Evolutionary conservation across 2,329 filamentous ascomycete genomes (phyloP), one percentile per base, ranked within the genome.

Genomic region (Aureobasidium sp.): DNA sequence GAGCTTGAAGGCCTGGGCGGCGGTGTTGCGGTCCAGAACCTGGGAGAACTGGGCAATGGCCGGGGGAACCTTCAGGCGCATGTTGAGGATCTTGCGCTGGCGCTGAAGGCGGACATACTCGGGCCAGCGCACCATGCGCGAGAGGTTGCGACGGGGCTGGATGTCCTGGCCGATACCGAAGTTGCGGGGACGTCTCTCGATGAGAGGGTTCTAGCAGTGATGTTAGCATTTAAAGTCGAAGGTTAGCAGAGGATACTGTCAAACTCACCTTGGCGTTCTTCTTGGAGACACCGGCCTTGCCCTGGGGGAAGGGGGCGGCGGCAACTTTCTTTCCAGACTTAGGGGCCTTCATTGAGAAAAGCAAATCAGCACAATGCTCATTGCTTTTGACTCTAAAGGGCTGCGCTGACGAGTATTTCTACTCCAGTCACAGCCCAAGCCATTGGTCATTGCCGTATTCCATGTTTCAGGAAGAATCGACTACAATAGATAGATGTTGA

Each of bases 321-420:
- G 94, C 94, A 81, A 90, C 88, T 86, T 97, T 97, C 90, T 97
- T 97, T 85, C 91, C 91, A 75, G 78, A 74, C 84, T 97, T 99
- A 78, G 93, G 90, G 94, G 91, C 94, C 97, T 84, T 97, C 92
- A 97, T 97, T 94, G 93, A 97, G 93, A 73, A 48, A 91, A 95
- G 92, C 94, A 89, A 96, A 91, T 96, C 89, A 97, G 91, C 88
- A 78, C 37, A 80, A 83, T 80, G 84, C 83, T 86, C 85, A 87
- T 88, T 91, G 89, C 86, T 88, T 48, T 86, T 88, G 66, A 72
- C 91, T 96, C 91, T 95, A 95, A 81, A 87, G 90, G 88, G 83
- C 79, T 78, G 74, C 69, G 73, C 73, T 73, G 74, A 42, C 42
- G 25, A 76, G 77, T 63, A 82, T 81, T 84, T 80, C 79, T 80